Evolutionary conservation across 2,329 filamentous ascomycete species (phyloP).

Genomic region (Penicillium sumatraense): DNA sequence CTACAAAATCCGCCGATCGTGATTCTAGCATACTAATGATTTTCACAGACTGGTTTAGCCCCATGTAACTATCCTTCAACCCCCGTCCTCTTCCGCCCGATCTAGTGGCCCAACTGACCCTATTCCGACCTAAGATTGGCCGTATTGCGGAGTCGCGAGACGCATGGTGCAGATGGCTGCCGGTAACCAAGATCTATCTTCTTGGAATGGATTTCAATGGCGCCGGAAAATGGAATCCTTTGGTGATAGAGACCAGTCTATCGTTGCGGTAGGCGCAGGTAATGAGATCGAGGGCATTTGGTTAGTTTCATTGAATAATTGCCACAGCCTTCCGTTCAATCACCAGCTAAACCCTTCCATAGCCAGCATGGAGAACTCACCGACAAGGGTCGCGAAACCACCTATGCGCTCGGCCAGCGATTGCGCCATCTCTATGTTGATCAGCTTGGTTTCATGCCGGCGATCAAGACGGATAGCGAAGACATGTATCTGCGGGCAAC

Average conservation of each 20-base stretch:
- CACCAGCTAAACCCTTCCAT: constrained; percentile 18
- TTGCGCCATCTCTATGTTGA: constrained; percentile 75
- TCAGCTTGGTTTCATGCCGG: constrained; percentile 72
- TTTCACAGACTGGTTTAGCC: constrained; percentile 51
- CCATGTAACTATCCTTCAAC: constrained; percentile 44
- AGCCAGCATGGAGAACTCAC: constrained; percentile 69
- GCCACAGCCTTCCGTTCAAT: too few species aligned
- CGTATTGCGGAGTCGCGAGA: constrained; percentile 81
- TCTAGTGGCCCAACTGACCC: constrained; percentile 18
- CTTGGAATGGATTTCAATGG: constrained; percentile 65
- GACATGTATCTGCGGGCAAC: constrained; percentile 75
- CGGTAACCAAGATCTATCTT: constrained; percentile 55
- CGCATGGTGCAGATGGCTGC: constrained; percentile 69
- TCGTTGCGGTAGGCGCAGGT: constrained; percentile 68
- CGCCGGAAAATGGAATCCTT: constrained; percentile 83
- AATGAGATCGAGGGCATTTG: constrained; percentile 81
- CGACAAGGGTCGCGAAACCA: constrained; percentile 73
- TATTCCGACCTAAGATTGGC: constrained; percentile 65
- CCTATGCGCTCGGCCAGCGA: constrained; percentile 69
- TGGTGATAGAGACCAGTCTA: constrained; percentile 69
- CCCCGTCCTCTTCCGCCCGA: not conserved
- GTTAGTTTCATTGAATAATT: constrained; percentile 52
- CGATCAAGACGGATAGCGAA: constrained; percentile 58
- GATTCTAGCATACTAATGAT: constrained; percentile 10
- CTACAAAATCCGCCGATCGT: constrained; percentile 2